These are phyloP conservation scores for Purshia tridentata DNA, from an alignment of 306 rosid species.

Conservation along the genomic window DNA sequence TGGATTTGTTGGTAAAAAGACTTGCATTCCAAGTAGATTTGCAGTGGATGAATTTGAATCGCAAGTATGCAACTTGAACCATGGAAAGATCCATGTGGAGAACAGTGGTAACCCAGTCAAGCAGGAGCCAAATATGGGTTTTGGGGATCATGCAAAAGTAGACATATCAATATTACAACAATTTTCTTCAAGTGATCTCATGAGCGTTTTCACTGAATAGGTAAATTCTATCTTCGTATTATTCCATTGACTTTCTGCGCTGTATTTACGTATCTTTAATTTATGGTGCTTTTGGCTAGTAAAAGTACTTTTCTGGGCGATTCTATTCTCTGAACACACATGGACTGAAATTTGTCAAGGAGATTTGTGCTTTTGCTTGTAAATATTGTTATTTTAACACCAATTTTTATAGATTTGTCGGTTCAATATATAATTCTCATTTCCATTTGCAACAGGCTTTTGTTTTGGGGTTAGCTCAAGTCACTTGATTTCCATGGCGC, in stretches of 20 bases:
- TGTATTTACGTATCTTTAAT: conserved; percentile 22
- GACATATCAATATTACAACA: conserved; percentile 37
- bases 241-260: conserved; percentile 3
- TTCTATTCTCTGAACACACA: not conserved
- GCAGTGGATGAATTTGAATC: conserved; percentile 48
- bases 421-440: conserved; percentile 10
- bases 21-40: conserved; percentile 49
- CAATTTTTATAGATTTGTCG: conserved; percentile 3
- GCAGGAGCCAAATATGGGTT: conserved; percentile 49
- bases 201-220: conserved; percentile 50
- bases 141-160: conserved; percentile 31
- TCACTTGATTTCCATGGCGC: conserved; percentile 27
- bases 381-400: not conserved
- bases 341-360: not conserved
- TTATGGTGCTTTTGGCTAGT: not conserved
- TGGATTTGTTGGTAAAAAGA: conserved; percentile 52
- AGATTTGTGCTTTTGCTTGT: not conserved
- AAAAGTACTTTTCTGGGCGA: not conserved
- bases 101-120: conserved; percentile 46
- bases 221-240: conserved; percentile 28
- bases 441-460: conserved; percentile 43
- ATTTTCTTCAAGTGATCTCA: conserved; percentile 43
- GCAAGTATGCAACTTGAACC: conserved; percentile 41
- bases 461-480: conserved; percentile 16
- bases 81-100: conserved; percentile 36